Evolutionary conservation across 805 yeast species (phyloP).

Genomic region (Candida verbasci): DNA sequence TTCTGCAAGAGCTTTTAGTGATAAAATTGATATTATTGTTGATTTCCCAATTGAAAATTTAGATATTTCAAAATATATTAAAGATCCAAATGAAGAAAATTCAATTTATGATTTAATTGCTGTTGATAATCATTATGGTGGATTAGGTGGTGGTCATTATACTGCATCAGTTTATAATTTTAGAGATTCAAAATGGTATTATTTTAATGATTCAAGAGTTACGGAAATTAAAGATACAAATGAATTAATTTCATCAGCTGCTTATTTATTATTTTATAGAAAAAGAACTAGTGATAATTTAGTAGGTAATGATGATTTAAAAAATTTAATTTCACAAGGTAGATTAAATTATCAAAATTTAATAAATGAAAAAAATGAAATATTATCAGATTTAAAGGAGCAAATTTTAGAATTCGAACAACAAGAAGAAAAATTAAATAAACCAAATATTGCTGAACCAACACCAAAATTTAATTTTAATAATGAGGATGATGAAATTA

Average conservation of each 20-base stretch:
- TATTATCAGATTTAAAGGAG: conserved; percentile 12
- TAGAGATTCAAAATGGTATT: conserved; percentile 77
- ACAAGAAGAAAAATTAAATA: conserved; percentile 7
- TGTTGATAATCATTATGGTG: conserved; percentile 94
- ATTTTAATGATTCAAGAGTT: conserved; percentile 83
- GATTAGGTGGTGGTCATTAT: conserved; percentile 96
- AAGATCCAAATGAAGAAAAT: conserved; percentile 26
- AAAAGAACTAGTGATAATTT: conserved; percentile 37
- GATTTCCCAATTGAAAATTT: conserved; percentile 83
- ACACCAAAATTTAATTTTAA: conserved; percentile 1
- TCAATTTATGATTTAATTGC: conserved; percentile 77
- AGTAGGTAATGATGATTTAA: conserved; percentile 48
- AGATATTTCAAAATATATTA: conserved; percentile 62
- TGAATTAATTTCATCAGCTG: conserved; percentile 67
- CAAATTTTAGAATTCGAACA: conserved; percentile 12
- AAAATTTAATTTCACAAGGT: conserved; percentile 38
- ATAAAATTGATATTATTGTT: conserved; percentile 80
- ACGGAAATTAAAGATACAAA: conserved; percentile 51
- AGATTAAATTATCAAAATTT: conserved; percentile 19
- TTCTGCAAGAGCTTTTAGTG: conserved; percentile 78
- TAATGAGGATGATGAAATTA: conserved; percentile 4
- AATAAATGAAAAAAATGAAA: conserved; percentile 10
- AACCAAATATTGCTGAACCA: conserved; percentile 1
- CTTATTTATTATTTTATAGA: conserved; percentile 82
- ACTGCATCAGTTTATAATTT: conserved; percentile 85